Percentiles rank a stretch among this genome's conserved stretches.
Conservation (phyloP, 2,329 filamentous ascomycete genomes). For the Colletotrichum falcatum region DNA sequence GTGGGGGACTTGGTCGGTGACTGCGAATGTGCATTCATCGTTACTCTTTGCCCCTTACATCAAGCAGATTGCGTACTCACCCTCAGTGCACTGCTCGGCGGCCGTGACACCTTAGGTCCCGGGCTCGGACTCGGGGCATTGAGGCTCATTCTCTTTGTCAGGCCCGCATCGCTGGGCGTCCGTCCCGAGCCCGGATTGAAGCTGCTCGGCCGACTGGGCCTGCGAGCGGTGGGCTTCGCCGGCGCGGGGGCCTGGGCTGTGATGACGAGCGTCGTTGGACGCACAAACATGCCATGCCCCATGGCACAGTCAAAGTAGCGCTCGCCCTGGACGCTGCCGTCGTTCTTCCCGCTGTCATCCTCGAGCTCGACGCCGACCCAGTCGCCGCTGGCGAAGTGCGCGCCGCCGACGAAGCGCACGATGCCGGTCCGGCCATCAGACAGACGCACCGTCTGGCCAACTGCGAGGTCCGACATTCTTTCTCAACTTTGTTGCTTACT, state of each 20-base stretch:
- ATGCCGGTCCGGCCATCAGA: constrained; percentile 80
- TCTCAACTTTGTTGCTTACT: constrained; percentile 35
- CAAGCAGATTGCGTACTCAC: constrained; percentile 51
- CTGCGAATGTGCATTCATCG: constrained; percentile 53
- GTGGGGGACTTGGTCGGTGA: constrained; percentile 84
- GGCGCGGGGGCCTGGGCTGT: constrained; percentile 60
- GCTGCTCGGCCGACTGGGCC: constrained; percentile 62
- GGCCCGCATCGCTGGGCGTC: constrained; percentile 62
- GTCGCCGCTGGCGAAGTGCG: constrained; percentile 82
- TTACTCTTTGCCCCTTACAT: constrained; percentile 11
- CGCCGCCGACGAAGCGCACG: constrained; percentile 84
- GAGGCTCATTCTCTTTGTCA: constrained; percentile 74
- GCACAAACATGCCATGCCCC: constrained; percentile 86
- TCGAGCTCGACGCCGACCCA: constrained; percentile 94
- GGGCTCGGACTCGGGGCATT: constrained; percentile 81
- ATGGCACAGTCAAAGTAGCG: constrained; percentile 88
- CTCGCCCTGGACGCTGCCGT: constrained; percentile 88
- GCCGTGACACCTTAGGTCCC: constrained; percentile 66
- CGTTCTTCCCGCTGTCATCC: constrained; percentile 88
- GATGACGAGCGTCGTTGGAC: constrained; percentile 75
- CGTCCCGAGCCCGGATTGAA: constrained; percentile 55
- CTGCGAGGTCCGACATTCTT: constrained; percentile 68
- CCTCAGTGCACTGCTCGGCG: constrained; percentile 69
- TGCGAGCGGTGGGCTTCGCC: constrained; percentile 53
- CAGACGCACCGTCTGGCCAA: constrained; percentile 83